Percentiles rank a stretch among this genome's conserved stretches.
Evolutionary conservation across 768 basidiomycete genomes (phyloP).

Genomic region (Lepiota venenata): DNA sequence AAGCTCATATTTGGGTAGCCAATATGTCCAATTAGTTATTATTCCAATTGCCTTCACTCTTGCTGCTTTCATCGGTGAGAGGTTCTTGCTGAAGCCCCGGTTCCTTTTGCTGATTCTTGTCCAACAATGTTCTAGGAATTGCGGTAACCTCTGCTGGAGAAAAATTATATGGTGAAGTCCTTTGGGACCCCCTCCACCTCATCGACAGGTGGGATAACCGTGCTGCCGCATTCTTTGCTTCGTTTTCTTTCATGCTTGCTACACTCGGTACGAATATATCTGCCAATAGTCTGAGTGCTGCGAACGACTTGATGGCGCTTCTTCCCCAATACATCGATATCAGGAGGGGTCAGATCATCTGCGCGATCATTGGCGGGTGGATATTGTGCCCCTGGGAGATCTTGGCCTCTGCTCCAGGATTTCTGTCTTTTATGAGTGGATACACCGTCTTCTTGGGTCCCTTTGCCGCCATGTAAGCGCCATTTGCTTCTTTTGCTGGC

Average conservation of each 20-base stretch:
- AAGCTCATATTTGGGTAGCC: constrained; percentile 31
- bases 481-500: not conserved
- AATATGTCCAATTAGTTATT: constrained; percentile 71
- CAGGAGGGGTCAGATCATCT: constrained; percentile 73
- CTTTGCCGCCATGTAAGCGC: constrained; percentile 69
- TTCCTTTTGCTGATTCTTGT: not conserved
- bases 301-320: constrained; percentile 83
- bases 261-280: constrained; percentile 74
- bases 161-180: constrained; percentile 57
- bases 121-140: constrained; percentile 39
- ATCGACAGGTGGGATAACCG: constrained; percentile 85
- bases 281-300: constrained; percentile 70
- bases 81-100: not conserved
- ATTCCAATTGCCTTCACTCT: constrained; percentile 79
- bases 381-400: constrained; percentile 87
- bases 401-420: constrained; percentile 60
- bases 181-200: constrained; percentile 75
- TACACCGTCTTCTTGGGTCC: constrained; percentile 88
- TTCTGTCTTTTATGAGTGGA: constrained; percentile 76
- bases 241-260: constrained; percentile 70
- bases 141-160: constrained; percentile 77
- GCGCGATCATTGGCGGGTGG: constrained; percentile 84
- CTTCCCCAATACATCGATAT: constrained; percentile 80
- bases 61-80: constrained; percentile 60
- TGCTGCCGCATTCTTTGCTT: constrained; percentile 80